Evolutionary conservation across 495 filamentous ascomycete genomes (phyloP), one percentile per base, ranked within the genome.

Genomic region (Annulohypoxylon bovei): DNA sequence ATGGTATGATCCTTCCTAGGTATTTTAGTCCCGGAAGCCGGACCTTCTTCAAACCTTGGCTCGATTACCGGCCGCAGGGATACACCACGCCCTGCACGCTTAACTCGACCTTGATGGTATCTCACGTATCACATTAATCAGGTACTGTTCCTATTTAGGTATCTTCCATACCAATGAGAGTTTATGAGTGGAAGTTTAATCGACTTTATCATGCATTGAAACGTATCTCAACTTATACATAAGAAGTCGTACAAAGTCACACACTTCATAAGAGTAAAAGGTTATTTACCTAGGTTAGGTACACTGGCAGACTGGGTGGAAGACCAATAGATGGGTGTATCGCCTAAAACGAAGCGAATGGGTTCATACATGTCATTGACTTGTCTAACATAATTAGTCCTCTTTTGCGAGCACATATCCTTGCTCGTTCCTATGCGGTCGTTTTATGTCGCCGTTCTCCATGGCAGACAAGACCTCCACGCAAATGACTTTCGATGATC

Each of bases 311-410:
- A 42, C n/a, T n/a, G 16, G 20, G 9, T 4, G 6, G n/a, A 54
- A 14, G n/a, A 9, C 16, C 6, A 50, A 50, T n/a, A 50, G 14
- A 12, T n/a, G 25, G 16, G 44, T 28, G 23, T 27, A 42, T 61
- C 18, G 23, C 18, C 46, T n/a, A 35, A 46, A 55, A 44, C 14
- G 49, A 59, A 52, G 37, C 35, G 40, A 30, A 60, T 35, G 35
- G 23, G 49, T 65, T 67, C 64, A 64, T 72, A 35, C 53, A 57
- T 71, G 56, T 71, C 63, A 59, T 71, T 67, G 49, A 63, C 25
- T 12, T 71, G 20, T 60, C 69, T 72, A 68, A 25, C 54, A 25
- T 50, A 50, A 67, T 72, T 72, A 67, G 52, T 66, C 23, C 46
- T 71, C 63, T 50, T 62, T 50, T 20, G 28, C 33, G 62, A 67